These are phyloP conservation scores for Cenococcum geophilum DNA, from an alignment of 495 filamentous ascomycete genomes.

Conservation along the genomic window DNA sequence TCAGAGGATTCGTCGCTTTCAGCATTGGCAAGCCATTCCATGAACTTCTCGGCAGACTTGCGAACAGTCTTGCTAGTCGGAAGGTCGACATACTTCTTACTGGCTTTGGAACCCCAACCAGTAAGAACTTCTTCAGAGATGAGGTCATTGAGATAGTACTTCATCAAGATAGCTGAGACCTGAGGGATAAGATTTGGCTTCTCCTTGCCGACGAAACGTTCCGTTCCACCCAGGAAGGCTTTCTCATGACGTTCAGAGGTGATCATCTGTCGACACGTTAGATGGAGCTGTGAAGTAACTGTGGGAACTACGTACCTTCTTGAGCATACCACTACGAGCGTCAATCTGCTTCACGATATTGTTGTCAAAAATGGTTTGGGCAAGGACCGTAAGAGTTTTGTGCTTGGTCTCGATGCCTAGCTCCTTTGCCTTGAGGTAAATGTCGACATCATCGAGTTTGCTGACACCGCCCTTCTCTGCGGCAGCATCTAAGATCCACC, in stretches of 20 bases:
- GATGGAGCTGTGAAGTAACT: neutral
- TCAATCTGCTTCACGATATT: conserved; percentile 81
- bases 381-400: conserved; percentile 84
- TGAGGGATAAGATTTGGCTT: conserved; percentile 69
- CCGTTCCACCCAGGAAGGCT: conserved; percentile 93
- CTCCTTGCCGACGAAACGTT: conserved; percentile 83
- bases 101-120: conserved; percentile 87
- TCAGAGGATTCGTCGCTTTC: conserved; percentile 75
- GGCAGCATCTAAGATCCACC: conserved; percentile 79
- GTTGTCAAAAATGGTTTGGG: conserved; percentile 89
- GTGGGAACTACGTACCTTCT: conserved; percentile 54
- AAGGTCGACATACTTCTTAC: conserved; percentile 94
- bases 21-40: conserved; percentile 87
- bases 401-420: conserved; percentile 93
- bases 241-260: conserved; percentile 89
- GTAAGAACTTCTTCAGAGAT: conserved; percentile 79
- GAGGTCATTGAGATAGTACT: conserved; percentile 83
- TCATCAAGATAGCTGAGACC: conserved; percentile 77
- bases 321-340: conserved; percentile 73
- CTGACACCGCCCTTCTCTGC: conserved; percentile 61
- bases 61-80: conserved; percentile 88
- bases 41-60: conserved; percentile 88
- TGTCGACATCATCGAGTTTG: conserved; percentile 76
- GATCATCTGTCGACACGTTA: conserved; percentile 53
- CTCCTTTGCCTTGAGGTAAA: conserved; percentile 94